Base-by-base conservation (phyloP, 1,139 yeast species). In the Schizosaccharomyces versatilis region DNA sequence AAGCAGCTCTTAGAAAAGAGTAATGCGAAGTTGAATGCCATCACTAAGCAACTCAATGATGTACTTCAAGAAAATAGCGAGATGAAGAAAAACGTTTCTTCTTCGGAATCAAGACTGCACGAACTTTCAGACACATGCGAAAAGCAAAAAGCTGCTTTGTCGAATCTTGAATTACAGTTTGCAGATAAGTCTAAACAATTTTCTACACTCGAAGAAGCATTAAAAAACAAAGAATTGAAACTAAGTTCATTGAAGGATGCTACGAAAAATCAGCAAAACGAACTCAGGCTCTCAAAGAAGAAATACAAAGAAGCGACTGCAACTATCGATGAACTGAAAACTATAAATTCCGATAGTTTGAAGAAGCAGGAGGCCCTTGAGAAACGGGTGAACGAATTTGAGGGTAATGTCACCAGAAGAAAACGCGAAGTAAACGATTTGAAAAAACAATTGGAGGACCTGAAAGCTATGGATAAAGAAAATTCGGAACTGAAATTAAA, bases 21-120 rank as follows among this genome's bases (percentile, higher is more conserved):
- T 38, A 51, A 55, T 36, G 38, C 52, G 1, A 53, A 47, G 24
- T 48, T 54, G 15, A 53, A 36, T 1, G 57, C 52, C 17, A n/a
- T 44, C 24, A 52, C 51, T 36, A 24, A 44, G 38, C 38, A 49
- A 36, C 15, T 55, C 7, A 49, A 41, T 17, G 38, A 44, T 3
- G 38, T 49, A 6, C 39, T 47, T 10, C 32, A 38, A 42, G 51
- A 47, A 38, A 17, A 41, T n/a, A 38, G 48, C 7, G 40, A 51
- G 24, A 8, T 61, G 15, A 61, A 61, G 57, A 41, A 47, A 2
- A 24, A 24, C 2, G 5, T 24, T 3, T 24, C 32, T 24, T 24
- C 32, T 24, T 24, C 5, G 32, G 32, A 24, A 2, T 24, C 5
- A 5, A 2, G 5, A 24, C 5, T 24, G 32, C 32, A 24, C 2